These are phyloP conservation scores for Claviceps purpurea DNA, from an alignment of 2,329 filamentous ascomycete species.

Conservation along the genomic window DNA sequence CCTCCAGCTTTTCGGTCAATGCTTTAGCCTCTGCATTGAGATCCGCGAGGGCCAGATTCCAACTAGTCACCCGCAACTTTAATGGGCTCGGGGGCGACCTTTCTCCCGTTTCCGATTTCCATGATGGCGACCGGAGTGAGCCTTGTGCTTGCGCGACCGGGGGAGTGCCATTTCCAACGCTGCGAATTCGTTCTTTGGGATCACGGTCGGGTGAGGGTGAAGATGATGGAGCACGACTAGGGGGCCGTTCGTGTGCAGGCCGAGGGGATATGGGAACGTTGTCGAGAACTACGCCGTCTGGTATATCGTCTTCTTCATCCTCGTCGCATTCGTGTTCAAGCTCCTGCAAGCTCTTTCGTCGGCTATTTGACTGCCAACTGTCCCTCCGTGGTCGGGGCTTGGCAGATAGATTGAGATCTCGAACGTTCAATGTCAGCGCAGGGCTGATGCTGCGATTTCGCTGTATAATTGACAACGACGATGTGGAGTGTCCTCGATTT, in stretches of 20 bases:
- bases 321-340: conserved; percentile 65
- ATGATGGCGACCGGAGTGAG: conserved; percentile 42
- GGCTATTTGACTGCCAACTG: conserved; percentile 56
- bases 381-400: conserved; percentile 35
- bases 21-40: conserved; percentile 61
- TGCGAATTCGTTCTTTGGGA: conserved; percentile 37
- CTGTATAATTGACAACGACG: conserved; percentile 23
- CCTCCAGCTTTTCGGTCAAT: conserved; percentile 68
- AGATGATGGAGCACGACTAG: conserved; percentile 39
- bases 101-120: conserved; percentile 33
- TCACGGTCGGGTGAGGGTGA: conserved; percentile 39
- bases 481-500: conserved; percentile 18
- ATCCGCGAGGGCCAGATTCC: conserved; percentile 56
- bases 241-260: conserved; percentile 40
- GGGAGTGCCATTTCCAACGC: conserved; percentile 52
- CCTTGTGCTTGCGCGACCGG: conserved; percentile 45
- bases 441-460: conserved; percentile 41
- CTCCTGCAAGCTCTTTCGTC: conserved; percentile 55
- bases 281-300: conserved; percentile 65
- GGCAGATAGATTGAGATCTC: conserved; percentile 25
- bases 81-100: conserved; percentile 25
- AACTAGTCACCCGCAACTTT: conserved; percentile 54
- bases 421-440: conserved; percentile 29
- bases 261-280: conserved; percentile 75
- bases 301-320: conserved; percentile 65